Base-by-base conservation (phyloP, 495 filamentous ascomycete genomes). In the Hypomontagnella submonticulosa region DNA sequence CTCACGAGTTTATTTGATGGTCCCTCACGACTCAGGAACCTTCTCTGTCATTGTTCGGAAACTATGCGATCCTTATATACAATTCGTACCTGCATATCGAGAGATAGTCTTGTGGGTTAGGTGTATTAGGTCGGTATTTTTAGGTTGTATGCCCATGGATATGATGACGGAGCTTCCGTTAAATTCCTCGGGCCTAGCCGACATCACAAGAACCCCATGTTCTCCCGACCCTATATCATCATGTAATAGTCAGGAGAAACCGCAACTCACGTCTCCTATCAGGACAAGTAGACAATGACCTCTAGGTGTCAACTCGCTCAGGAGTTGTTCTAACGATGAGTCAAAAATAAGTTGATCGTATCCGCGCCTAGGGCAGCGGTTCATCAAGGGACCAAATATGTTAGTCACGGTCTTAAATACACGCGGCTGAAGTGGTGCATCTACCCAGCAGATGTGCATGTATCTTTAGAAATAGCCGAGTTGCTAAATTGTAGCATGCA, bases 71-170 rank as follows among this genome's bases (percentile, higher is more conserved):
- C 33, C 13, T 44, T 44, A 44, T 30, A 30, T 54, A 54, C 19
- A 55, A 43, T 56, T 56, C 20, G 66, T 69, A 64, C 66, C 66
- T 69, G 66, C 66, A 63, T 69, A 49, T 40, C 20, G 27, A 40
- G 38, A 46, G 18, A 16, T 52, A 42, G 13, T 42, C 18, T 6
- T 38, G 54, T 59, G 55, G 64, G 58, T 63, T 62, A 58, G 58
- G 64, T 61, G 18, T 56, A 46, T 48, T 6, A 27, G 23, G 23
- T 11, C 12, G 40, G 8, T 43, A 13, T 13, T 15, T 43, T 13
- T 43, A 18, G 15, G 15, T 11, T 12, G 7, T 37, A 36, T 13
- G 36, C 4, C 7, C 46, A 36, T n/a, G n/a, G n/a, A n/a, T 9
- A 44, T 57, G 19, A 27, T 6, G 23, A 6, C 23, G 23, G 23